Evolutionary conservation across 1,284 basidiomycete species (phyloP), one percentile per base, ranked within the genome.

Genomic region (Leccinum griseonigrum): DNA sequence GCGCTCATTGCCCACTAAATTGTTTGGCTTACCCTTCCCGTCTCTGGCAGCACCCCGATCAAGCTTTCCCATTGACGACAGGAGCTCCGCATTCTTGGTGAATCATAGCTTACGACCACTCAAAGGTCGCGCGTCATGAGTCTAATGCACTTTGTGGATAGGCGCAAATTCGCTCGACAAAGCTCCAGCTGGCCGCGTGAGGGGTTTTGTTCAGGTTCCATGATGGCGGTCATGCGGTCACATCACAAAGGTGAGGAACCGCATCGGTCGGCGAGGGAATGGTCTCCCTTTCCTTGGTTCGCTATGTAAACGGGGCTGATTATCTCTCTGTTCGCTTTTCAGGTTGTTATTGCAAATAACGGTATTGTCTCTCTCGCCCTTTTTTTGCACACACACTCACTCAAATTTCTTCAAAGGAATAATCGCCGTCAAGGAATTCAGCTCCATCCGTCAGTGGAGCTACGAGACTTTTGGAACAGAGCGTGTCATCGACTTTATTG

Each of bases 381-480:
- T 29, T 46, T 46, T 48, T 60, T 59, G 63, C 54, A n/a, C 28
- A 61, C 63, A 61, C 73, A 72, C 22, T 26, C 69, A 64, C 64
- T 72, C 53, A 71, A 40, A 5, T 51, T 58, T 59, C 38, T 46
- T 55, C 14, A 67, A 48, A 90, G 94, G 94, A 85, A 99, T 99
- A 85, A 99, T 99, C 73, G 97, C 96, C 62, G 97, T 99, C 60
- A 99, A 99, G 78, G 97, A 99, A 79, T 98, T 99, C 73, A 89
- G 97, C 60, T 99, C 97, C 55, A 92, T 99, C 70, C 87, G 97
- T 66, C 97, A 98, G 87, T 99, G 97, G 97, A 95, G 94, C 69
- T 99, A 99, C 81, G 97, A 99, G 80, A 97, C 96, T 0, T 98
- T 99, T 77, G 97, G 97, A 63, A 88, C 90, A 60, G 97, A 99